Conservation (phyloP, 2,329 filamentous ascomycete species). For the Diaporthe ampelina region DNA sequence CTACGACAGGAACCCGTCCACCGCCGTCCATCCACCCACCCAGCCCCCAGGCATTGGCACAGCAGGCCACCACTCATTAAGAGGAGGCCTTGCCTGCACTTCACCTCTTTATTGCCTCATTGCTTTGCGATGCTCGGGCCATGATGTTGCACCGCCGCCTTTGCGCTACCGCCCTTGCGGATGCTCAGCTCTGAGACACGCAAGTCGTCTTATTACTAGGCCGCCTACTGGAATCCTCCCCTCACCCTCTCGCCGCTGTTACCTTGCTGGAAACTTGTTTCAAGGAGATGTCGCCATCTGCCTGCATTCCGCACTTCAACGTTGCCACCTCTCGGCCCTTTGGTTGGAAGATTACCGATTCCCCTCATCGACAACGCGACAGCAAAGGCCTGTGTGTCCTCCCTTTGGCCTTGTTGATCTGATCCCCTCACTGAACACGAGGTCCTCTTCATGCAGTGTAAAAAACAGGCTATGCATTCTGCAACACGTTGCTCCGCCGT, state of each 20-base stretch:
- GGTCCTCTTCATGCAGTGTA: conserved; percentile 28
- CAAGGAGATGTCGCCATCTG: conserved; percentile 33
- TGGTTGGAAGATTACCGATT: conserved; percentile 16
- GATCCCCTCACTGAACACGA: conserved; percentile 15
- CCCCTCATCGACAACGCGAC: conserved; percentile 29
- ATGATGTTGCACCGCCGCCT: conserved; percentile 29
- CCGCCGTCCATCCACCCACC: neutral
- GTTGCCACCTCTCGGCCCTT: conserved; percentile 14
- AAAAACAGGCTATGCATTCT: conserved; percentile 15
- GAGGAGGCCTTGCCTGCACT: neutral
- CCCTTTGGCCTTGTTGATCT: neutral
- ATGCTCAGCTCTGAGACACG: conserved; percentile 27
- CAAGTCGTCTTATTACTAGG: conserved; percentile 22
- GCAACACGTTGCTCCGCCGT: conserved; percentile 7
- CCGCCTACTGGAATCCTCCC: conserved; percentile 1
- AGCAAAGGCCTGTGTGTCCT: neutral
- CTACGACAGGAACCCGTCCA: conserved; percentile 34
- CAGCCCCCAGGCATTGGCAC: neutral
- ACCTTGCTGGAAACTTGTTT: conserved; percentile 30
- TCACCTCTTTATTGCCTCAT: conserved; percentile 7
- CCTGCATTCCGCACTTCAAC: conserved; percentile 27
- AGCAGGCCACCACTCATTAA: neutral
- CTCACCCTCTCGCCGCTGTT: conserved; percentile 20
- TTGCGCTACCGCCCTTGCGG: conserved; percentile 27
- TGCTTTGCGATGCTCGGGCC: conserved; percentile 24